phyloP scores from a whole-genome alignment of 306 rosid genomes.

The Trifolium repens region DNA sequence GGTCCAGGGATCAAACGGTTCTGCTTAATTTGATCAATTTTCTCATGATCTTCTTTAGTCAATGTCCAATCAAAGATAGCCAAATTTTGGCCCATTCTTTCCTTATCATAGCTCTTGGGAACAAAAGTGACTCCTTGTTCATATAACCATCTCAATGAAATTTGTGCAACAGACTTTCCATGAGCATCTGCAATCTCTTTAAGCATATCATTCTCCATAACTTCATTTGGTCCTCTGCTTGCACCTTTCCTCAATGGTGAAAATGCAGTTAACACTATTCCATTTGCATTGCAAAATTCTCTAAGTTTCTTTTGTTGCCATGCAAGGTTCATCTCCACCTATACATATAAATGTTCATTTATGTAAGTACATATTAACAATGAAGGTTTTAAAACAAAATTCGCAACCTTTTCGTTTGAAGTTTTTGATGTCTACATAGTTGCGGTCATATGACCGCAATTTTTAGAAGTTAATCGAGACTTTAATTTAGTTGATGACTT shows the following conservation, averaged over 20 bases:
- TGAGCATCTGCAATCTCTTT: constrained; percentile 54
- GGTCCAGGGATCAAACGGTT: constrained; percentile 57
- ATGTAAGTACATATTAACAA: not conserved
- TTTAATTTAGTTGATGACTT: not conserved
- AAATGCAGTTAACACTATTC: constrained; percentile 57
- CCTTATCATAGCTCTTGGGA: constrained; percentile 63
- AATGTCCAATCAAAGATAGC: constrained; percentile 57
- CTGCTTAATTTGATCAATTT: constrained; percentile 47
- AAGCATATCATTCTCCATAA: constrained; percentile 57
- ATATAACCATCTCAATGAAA: constrained; percentile 59
- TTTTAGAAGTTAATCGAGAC: not conserved
- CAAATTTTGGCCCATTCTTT: constrained; percentile 58
- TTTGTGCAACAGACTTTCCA: constrained; percentile 59
- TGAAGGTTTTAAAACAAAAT: not conserved
- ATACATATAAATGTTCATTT: not conserved
- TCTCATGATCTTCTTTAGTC: constrained; percentile 46
- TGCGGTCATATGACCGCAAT: too few relatives aligned
- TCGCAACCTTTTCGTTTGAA: too few relatives aligned
- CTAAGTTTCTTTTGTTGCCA: constrained; percentile 71
- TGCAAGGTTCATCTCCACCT: constrained; percentile 74
- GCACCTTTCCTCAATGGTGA: constrained; percentile 67
- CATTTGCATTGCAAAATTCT: constrained; percentile 55
- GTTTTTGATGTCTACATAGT: too few relatives aligned
- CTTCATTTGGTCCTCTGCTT: constrained; percentile 54
- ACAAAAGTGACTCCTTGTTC: constrained; percentile 58